phyloP scores from a whole-genome alignment of 257 asterid genomes.

The Solanum corneliomulleri region DNA sequence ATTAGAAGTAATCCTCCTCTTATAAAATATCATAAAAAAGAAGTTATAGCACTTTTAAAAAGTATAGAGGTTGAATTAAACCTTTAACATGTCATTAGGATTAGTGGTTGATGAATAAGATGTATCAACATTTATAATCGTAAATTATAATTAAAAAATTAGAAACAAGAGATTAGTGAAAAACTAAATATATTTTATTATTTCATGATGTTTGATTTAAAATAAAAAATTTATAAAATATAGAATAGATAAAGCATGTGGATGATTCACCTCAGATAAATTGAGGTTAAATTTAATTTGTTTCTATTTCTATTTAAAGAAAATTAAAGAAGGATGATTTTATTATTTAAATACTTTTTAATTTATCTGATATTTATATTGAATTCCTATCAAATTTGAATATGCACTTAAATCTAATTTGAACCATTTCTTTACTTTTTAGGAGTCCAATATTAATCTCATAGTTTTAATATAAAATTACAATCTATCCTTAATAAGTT shows the following conservation, averaged over 20 bases:
- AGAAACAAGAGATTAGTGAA: background rate
- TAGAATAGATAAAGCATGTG: background rate
- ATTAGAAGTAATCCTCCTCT: background rate
- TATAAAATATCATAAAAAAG: background rate
- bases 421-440: no score
- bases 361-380: no score
- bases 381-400: no score
- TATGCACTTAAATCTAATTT: no score
- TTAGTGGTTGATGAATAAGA: background rate
- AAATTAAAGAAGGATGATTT: background rate
- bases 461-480: no score
- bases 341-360: no score
- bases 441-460: background rate
- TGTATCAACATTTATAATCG: background rate
- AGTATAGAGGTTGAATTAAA: background rate
- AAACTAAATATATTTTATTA: background rate
- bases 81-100: background rate
- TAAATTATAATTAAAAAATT: background rate
- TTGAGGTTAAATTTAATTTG: background rate
- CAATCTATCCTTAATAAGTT: no score
- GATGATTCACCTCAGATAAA: background rate
- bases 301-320: background rate
- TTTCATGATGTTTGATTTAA: background rate
- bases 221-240: no score
- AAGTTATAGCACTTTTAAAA: background rate